Conservation (phyloP, 495 filamentous ascomycete genomes). For the Aspergillus taichungensis region DNA sequence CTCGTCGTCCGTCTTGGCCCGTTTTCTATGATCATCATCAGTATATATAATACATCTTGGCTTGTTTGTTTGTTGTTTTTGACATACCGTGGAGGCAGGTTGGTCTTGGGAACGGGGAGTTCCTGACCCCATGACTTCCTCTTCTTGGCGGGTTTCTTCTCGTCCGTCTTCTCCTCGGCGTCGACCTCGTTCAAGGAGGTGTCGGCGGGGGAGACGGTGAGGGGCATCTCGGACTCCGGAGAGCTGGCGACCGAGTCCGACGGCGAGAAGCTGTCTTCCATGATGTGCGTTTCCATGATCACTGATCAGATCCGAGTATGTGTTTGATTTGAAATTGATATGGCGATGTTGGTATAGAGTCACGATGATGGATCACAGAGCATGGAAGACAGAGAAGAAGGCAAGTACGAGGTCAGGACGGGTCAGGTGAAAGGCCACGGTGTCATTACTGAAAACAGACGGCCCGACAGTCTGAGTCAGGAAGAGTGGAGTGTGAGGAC, state of each 20-base stretch:
- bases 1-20: slow-evolving; percentile 96
- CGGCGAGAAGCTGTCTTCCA: slow-evolving; percentile 30
- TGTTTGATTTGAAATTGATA: background rate
- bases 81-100: slow-evolving; percentile 88
- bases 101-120: slow-evolving; percentile 92
- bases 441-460: slow-evolving; percentile 31
- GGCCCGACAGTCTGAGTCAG: slow-evolving; percentile 6
- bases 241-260: slow-evolving; percentile 25
- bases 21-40: slow-evolving; percentile 53
- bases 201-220: slow-evolving; percentile 44
- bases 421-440: slow-evolving; percentile 23
- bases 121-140: slow-evolving; percentile 98
- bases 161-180: slow-evolving; percentile 28
- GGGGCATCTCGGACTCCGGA: slow-evolving; percentile 29
- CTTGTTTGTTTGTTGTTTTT: too few species aligned
- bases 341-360: too few species aligned
- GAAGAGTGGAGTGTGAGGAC: background rate
- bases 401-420: background rate
- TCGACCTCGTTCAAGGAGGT: slow-evolving; percentile 28
- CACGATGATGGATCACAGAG: slow-evolving; percentile 1
- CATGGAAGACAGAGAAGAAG: background rate
- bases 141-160: slow-evolving; percentile 87
- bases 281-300: slow-evolving; percentile 9
- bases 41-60: background rate
- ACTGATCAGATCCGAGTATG: slow-evolving; percentile 5